Conservation (phyloP, 1,284 basidiomycete species). For the Melampsora larici-populina region DNA sequence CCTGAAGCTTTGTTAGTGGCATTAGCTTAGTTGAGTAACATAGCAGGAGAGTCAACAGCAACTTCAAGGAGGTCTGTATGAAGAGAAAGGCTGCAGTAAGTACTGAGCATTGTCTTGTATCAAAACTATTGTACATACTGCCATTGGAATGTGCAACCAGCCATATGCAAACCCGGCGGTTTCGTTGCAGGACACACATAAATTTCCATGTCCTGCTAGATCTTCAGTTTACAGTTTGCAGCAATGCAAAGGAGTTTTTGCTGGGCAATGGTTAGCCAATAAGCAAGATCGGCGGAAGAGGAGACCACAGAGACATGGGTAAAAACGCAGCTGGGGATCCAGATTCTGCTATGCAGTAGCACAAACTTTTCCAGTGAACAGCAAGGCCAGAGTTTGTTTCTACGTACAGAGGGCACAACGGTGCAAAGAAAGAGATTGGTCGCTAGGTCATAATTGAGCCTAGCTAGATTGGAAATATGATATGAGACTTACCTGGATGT, state of each 20-base stretch:
- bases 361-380: constrained; percentile 9
- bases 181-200: constrained; percentile 70
- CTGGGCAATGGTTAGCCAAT: not conserved
- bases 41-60: constrained; percentile 15
- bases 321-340: constrained; percentile 13
- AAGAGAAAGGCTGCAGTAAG: not conserved
- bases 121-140: not conserved
- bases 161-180: constrained; percentile 75
- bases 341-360: constrained; percentile 17
- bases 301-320: not conserved
- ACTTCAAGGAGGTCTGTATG: constrained; percentile 62
- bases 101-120: no score
- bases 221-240: constrained; percentile 64
- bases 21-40: not conserved
- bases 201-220: constrained; percentile 51
- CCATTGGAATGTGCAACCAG: constrained; percentile 62
- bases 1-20: not conserved
- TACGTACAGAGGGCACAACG: not conserved
- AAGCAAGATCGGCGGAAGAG: constrained; percentile 3
- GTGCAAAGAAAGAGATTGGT: not conserved
- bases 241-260: constrained; percentile 70
- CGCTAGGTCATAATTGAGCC: not conserved
- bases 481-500: constrained; percentile 9
- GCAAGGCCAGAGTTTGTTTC: constrained; percentile 19
- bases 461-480: not conserved